Percentiles rank a stretch among this genome's conserved stretches.
Conservation (phyloP, 768 basidiomycete genomes). For the Pleurotus cornucopiae region DNA sequence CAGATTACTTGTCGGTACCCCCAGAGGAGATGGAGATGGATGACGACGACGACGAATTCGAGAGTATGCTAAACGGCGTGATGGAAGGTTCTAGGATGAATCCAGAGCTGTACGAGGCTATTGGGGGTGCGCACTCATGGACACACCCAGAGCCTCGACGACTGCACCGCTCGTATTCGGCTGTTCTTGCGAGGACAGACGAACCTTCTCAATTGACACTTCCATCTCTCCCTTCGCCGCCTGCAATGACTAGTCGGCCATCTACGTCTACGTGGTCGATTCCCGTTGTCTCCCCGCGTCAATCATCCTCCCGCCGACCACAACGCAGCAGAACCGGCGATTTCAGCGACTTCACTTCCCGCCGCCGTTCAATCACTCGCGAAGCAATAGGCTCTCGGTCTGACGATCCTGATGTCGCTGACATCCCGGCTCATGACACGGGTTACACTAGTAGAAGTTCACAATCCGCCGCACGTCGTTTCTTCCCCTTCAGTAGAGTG, state of each 20-base stretch:
- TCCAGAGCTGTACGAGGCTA: slow-evolving; percentile 64
- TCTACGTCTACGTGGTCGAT: slow-evolving; percentile 29
- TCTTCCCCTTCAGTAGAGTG: slow-evolving; percentile 49
- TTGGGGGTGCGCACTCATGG: slow-evolving; percentile 22
- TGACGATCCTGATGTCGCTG: slow-evolving; percentile 21
- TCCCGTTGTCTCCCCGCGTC: slow-evolving; percentile 33
- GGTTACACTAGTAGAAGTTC: slow-evolving; percentile 1
- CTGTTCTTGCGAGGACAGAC: slow-evolving; percentile 25
- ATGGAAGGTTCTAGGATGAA: slow-evolving; percentile 56
- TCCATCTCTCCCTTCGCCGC: slow-evolving; percentile 19
- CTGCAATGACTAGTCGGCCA: slow-evolving; percentile 19
- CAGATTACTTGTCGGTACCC: slow-evolving; percentile 50
- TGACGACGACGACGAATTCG: slow-evolving; percentile 66
- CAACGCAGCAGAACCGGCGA: slow-evolving; percentile 52
- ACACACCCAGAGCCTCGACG: slow-evolving; percentile 8
- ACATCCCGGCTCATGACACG: slow-evolving; percentile 2
- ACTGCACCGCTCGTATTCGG: slow-evolving; percentile 1
- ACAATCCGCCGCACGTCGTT: slow-evolving; percentile 36
- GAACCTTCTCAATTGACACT: slow-evolving; percentile 18
- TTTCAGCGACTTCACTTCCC: slow-evolving; percentile 69
- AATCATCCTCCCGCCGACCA: slow-evolving; percentile 59
- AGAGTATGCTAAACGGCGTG: slow-evolving; percentile 35
- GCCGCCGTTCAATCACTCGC: slow-evolving; percentile 51
- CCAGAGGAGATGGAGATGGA: slow-evolving; percentile 56
- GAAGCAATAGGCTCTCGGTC: slow-evolving; percentile 24